Base-by-base conservation (phyloP, 345 rosid genomes). In the Luvunga scandens region DNA sequence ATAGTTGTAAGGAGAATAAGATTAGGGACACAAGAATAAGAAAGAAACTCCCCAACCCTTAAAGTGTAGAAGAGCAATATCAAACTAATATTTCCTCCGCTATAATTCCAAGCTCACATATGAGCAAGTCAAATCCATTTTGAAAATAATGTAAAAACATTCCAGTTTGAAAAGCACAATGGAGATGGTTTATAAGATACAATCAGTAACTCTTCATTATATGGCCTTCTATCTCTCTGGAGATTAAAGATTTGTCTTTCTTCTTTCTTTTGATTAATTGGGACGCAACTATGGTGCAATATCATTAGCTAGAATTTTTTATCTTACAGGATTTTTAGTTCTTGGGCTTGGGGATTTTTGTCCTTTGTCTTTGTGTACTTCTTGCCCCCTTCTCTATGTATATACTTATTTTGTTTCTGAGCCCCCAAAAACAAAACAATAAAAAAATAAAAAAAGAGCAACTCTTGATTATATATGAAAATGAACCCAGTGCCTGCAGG, bases 401-500 rank as follows among this genome's bases (percentile, higher is more conserved):
- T 45, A 13, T 45, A 10, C 4, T 45, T 45, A 13, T 45, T 45
- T 45, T 45, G 50, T 4, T 4, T 42, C 48, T 9, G 14, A 45
- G 18, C 5, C 50, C 48, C 48, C 14, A 1, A 10, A 10, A 36
- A 36, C 6, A 36, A 36, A 45, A 38, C 1, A 38, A 38, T 38
- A 8, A 1, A 38, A 1, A 36, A 36, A 36, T 0, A 0, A 38
- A 38, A 12, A 45, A 45, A 45, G 1, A 13, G 7, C 10, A 28
- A 28, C 64, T 10, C 22, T 62, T 42, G 42, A 30, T 48, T 21
- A 16, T 13, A 24, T 48, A 69, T 66, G 50, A 50, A n/a, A 61
- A 66, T 42, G 13, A 81, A 77, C 56, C 28, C 57, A 67, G 65
- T 78, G 90, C 98, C 93, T 92, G 92, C 88, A 91, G 85, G 66